Evolutionary conservation across 2,329 filamentous ascomycete species (phyloP).

Genomic region (Coleophoma eucalyptorum): DNA sequence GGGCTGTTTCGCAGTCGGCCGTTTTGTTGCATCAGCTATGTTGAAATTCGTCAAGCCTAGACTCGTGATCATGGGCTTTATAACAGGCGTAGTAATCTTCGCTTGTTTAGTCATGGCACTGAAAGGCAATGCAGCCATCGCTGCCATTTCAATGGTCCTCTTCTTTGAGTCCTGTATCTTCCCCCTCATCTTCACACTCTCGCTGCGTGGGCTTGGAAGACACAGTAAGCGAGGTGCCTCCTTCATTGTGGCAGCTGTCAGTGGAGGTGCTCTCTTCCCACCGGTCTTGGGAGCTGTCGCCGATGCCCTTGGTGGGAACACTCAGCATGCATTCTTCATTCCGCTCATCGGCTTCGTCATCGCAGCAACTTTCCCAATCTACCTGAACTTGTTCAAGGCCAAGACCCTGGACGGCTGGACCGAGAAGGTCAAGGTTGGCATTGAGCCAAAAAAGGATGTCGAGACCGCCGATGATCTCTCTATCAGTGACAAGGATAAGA

Average conservation of each 20-base stretch:
- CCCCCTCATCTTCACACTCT: slow-evolving; percentile 77
- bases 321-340: slow-evolving; percentile 19
- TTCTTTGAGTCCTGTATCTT: slow-evolving; percentile 82
- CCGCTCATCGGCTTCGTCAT: slow-evolving; percentile 18
- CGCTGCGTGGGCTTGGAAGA: slow-evolving; percentile 72
- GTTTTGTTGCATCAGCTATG: slow-evolving; percentile 63
- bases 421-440: slow-evolving; percentile 21
- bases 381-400: slow-evolving; percentile 18
- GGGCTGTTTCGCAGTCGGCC: slow-evolving; percentile 68
- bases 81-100: slow-evolving; percentile 56
- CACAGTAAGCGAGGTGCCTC: slow-evolving; percentile 77
- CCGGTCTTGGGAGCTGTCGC: slow-evolving; percentile 16
- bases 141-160: slow-evolving; percentile 61
- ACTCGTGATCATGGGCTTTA: slow-evolving; percentile 60
- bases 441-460: slow-evolving; percentile 11
- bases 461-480: slow-evolving; percentile 7
- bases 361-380: slow-evolving; percentile 17
- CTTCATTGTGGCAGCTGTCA: slow-evolving; percentile 56
- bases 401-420: slow-evolving; percentile 21
- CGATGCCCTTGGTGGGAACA: slow-evolving; percentile 16
- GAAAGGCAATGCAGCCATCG: slow-evolving; percentile 46
- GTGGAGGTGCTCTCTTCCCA: slow-evolving; percentile 23
- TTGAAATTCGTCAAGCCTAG: slow-evolving; percentile 62
- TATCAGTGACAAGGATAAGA: slow-evolving; percentile 5
- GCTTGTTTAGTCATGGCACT: slow-evolving; percentile 32